Evolutionary conservation across 139 green algal species (phyloP), one percentile per base, ranked within the genome.

Genomic region (Chlamydomonas sp.): DNA sequence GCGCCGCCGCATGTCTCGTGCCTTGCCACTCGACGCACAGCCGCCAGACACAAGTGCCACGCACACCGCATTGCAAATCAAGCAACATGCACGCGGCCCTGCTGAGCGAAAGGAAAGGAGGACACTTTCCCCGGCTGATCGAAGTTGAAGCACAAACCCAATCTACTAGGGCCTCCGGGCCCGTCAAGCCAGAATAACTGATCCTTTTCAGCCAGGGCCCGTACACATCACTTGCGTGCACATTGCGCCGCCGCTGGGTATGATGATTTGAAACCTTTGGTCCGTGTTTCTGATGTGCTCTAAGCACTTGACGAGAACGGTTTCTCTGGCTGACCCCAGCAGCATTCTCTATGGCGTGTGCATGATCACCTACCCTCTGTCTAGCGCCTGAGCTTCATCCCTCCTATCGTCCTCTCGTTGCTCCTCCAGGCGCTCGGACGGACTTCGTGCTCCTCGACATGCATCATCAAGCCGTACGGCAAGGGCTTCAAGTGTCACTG

Each of bases 261-360:
- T 86, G 93, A 95, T 91, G 92, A 96, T 89, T 78, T 78, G 89
- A 89, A 90, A 80, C 87, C 31, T 88, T 93, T 96, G 94, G 92
- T 96, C 92, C 95, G 95, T 97, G 95, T 97, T 97, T 92, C 93
- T 90, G 90, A 97, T 86, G 84, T 85, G 95, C 80, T 89, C 86
- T 78, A 63, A 63, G 87, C 91, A 95, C 77, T 90, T 96, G 94
- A 89, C 85, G 79, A 94, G 92, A 92, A 78, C 86, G 87, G 90
- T 90, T 89, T 80, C 80, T 87, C 49, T 31, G 63, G 69, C 79
- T 86, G 75, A 90, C 88, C 85, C 81, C 79, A 57, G 68, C 68
- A 16, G 68, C 67, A 18, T 72, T 18, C 9, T 14, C 66, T 71
- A 14, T 14, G 10, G 12, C 66, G 10, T 71, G 66, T 71, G 10